These are phyloP conservation scores for Rhizoclosmatium globosum DNA, from an alignment of 192 early-diverging fungal genomes.

Conservation along the genomic window DNA sequence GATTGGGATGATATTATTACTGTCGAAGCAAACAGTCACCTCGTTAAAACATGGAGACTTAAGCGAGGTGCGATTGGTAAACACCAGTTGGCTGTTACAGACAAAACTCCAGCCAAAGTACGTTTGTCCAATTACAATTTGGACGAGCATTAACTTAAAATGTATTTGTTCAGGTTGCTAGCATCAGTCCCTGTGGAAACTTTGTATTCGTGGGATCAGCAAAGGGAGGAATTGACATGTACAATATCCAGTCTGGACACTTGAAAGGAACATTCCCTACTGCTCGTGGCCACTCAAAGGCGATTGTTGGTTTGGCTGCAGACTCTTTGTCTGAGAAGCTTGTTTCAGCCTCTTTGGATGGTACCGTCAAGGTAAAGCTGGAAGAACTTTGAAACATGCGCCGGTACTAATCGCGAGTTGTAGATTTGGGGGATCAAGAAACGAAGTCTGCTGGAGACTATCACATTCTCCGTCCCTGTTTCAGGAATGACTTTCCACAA, in stretches of 20 bases:
- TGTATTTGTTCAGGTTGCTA: constrained; percentile 41
- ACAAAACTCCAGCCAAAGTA: constrained; percentile 67
- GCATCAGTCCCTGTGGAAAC: constrained; percentile 90
- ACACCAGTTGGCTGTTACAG: constrained; percentile 68
- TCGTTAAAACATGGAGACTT: constrained; percentile 84
- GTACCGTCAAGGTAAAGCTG: constrained; percentile 72
- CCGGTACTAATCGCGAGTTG: neutral
- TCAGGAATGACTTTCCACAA: constrained; percentile 67
- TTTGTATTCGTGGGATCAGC: constrained; percentile 88
- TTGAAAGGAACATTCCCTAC: constrained; percentile 74
- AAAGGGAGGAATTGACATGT: constrained; percentile 83
- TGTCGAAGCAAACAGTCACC: constrained; percentile 78
- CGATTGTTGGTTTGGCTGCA: constrained; percentile 80
- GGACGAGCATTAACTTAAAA: neutral
- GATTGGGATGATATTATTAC: constrained; percentile 96
- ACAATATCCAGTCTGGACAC: constrained; percentile 95
- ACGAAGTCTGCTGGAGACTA: constrained; percentile 64
- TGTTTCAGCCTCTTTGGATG: constrained; percentile 84
- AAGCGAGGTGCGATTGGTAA: constrained; percentile 80
- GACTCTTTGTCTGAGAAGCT: constrained; percentile 73
- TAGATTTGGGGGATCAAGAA: constrained; percentile 88
- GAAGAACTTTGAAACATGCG: constrained; percentile 1
- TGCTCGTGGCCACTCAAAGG: constrained; percentile 74
- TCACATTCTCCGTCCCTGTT: constrained; percentile 73
- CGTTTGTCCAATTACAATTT: neutral